These are phyloP conservation scores for Stagonosporopsis chrysanthemi DNA, from an alignment of 2,329 filamentous ascomycete species.

Conservation along the genomic window DNA sequence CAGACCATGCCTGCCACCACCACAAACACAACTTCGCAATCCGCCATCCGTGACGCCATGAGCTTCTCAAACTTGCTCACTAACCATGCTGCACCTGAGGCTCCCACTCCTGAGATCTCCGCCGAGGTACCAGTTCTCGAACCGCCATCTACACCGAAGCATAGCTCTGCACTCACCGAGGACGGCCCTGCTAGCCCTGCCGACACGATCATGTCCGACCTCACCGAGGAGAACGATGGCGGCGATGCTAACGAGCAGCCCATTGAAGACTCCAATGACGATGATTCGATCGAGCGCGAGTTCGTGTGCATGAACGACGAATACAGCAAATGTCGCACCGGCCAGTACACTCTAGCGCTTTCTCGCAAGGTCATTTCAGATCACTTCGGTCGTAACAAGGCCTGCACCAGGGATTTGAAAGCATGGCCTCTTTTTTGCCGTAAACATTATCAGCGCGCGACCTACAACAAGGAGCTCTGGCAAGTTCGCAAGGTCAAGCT, in stretches of 20 bases:
- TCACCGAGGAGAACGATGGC: not conserved
- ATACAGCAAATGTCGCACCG: slow-evolving; percentile 40
- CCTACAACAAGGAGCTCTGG: slow-evolving; percentile 48
- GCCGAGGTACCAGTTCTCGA: slow-evolving; percentile 2
- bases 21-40: slow-evolving; percentile 8
- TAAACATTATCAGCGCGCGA: slow-evolving; percentile 52
- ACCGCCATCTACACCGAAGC: slow-evolving; percentile 17
- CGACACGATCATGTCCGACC: slow-evolving; percentile 18
- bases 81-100: not conserved
- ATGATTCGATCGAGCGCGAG: slow-evolving; percentile 30
- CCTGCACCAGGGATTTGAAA: slow-evolving; percentile 40
- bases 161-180: not conserved
- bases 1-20: slow-evolving; percentile 3
- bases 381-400: slow-evolving; percentile 52
- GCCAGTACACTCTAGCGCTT: slow-evolving; percentile 43
- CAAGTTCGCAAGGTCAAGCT: slow-evolving; percentile 44
- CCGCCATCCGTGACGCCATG: slow-evolving; percentile 32
- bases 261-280: not conserved
- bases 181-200: slow-evolving; percentile 9
- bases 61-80: slow-evolving; percentile 34
- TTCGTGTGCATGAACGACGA: slow-evolving; percentile 46
- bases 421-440: slow-evolving; percentile 49
- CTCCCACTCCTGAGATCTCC: slow-evolving; percentile 1
- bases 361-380: slow-evolving; percentile 52
- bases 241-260: not conserved